Percentiles rank a stretch among this genome's conserved stretches.
Conservation (phyloP, 257 asterid genomes). For the Capsicum rhomboideum region DNA sequence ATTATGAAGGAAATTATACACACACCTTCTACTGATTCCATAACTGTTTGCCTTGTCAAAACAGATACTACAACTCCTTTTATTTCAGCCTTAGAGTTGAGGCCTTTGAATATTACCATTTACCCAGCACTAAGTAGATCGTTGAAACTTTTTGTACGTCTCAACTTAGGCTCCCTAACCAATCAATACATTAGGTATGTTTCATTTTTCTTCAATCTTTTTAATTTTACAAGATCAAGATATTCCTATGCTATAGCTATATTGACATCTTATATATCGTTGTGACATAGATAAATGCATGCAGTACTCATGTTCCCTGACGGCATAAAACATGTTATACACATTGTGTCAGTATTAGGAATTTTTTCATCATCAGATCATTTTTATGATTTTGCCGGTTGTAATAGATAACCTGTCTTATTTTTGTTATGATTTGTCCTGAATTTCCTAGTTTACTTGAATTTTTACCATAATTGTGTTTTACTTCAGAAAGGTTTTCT, state of each 20-base stretch:
- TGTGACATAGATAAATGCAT: too few species aligned
- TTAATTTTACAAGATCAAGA: background rate
- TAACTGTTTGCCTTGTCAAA: constrained; percentile 9
- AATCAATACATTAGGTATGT: background rate
- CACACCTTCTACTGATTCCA: background rate
- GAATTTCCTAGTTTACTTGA: too few species aligned
- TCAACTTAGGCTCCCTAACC: background rate
- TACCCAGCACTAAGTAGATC: background rate
- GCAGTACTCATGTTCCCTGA: too few species aligned
- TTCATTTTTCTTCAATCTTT: background rate
- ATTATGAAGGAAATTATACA: background rate
- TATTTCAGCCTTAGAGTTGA: constrained; percentile 11
- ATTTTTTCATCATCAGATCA: too few species aligned
- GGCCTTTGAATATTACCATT: background rate
- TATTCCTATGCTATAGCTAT: background rate
- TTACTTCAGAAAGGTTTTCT: too few species aligned
- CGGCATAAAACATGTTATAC: background rate
- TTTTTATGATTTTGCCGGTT: too few species aligned
- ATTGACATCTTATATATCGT: background rate
- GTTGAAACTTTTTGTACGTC: background rate
- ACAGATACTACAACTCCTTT: constrained; percentile 1
- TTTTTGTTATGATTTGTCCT: too few species aligned
- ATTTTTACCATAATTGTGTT: too few species aligned
- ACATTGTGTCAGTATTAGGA: too few species aligned
- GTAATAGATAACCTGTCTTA: too few species aligned